phyloP scores from a whole-genome alignment of 2,329 filamentous ascomycete species.

The Alternaria sp. region DNA sequence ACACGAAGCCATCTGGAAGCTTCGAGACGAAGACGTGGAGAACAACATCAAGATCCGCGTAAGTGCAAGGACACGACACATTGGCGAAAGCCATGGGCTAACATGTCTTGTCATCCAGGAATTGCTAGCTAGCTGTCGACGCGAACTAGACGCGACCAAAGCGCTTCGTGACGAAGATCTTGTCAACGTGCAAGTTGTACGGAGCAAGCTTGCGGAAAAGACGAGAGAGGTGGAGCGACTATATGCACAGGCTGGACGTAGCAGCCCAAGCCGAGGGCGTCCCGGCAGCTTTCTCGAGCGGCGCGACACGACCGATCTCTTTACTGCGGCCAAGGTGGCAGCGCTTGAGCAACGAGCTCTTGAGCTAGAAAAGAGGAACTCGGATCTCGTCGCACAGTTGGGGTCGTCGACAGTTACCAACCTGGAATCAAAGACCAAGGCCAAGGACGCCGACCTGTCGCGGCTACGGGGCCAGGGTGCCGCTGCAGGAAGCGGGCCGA shows the following conservation, averaged over 20 bases:
- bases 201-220: constrained; percentile 53
- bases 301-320: constrained; percentile 51
- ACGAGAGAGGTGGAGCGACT: constrained; percentile 49
- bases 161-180: constrained; percentile 56
- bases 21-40: constrained; percentile 55
- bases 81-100: constrained; percentile 3
- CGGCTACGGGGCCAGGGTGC: constrained; percentile 25
- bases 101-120: constrained; percentile 23
- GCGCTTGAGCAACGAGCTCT: constrained; percentile 56
- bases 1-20: constrained; percentile 53
- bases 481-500: constrained; percentile 13
- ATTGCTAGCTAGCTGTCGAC: constrained; percentile 52
- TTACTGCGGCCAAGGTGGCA: constrained; percentile 53
- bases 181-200: constrained; percentile 51
- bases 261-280: constrained; percentile 39
- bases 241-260: constrained; percentile 33
- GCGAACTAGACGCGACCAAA: constrained; percentile 52
- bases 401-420: constrained; percentile 41
- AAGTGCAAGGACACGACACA: constrained; percentile 8
- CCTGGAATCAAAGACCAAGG: constrained; percentile 41
- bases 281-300: constrained; percentile 48
- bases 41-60: constrained; percentile 56
- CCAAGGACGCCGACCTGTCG: constrained; percentile 43
- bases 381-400: constrained; percentile 47
- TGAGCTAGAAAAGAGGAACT: constrained; percentile 54